Conservation (phyloP, 495 filamentous ascomycete species). For the Halenospora varia region DNA sequence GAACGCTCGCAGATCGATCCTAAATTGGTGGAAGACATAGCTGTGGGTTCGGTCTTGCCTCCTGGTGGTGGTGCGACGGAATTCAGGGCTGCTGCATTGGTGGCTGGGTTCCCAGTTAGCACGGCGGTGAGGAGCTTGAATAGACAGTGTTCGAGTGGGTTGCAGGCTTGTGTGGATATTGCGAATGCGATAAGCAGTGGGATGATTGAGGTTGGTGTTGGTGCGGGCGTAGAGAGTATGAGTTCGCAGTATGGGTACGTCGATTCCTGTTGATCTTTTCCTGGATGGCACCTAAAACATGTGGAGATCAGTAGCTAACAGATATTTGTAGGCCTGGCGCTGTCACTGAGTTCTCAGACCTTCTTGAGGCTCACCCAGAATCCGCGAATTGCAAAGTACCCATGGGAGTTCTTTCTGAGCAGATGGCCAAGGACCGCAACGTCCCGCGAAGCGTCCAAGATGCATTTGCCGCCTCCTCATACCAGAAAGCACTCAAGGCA, state of each 20-base stretch:
- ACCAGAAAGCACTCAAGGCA: constrained; percentile 82
- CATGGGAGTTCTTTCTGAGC: constrained; percentile 91
- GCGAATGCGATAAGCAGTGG: constrained; percentile 83
- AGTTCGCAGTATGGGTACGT: constrained; percentile 80
- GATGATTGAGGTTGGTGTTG: constrained; percentile 95
- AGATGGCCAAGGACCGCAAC: constrained; percentile 84
- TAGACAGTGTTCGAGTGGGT: constrained; percentile 84
- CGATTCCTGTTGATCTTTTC: not conserved
- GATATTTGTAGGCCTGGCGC: constrained; percentile 60
- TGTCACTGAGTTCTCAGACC: constrained; percentile 90
- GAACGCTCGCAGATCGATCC: constrained; percentile 84
- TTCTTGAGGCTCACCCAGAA: constrained; percentile 78
- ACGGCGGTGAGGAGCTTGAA: constrained; percentile 83
- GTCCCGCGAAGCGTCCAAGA: constrained; percentile 76
- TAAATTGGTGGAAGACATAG: constrained; percentile 80
- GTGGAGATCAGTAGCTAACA: not conserved
- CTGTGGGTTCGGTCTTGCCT: constrained; percentile 85
- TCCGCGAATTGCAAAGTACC: constrained; percentile 95
- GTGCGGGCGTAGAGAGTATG: constrained; percentile 98
- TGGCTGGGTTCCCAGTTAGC: constrained; percentile 84
- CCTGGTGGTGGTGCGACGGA: constrained; percentile 95
- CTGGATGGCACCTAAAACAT: not conserved
- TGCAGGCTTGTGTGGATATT: constrained; percentile 89
- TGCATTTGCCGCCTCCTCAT: constrained; percentile 81
- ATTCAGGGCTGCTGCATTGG: constrained; percentile 87